Evolutionary conservation across 148 eudicot genomes (phyloP).

Genomic region (Tetragonia tetragonoides): DNA sequence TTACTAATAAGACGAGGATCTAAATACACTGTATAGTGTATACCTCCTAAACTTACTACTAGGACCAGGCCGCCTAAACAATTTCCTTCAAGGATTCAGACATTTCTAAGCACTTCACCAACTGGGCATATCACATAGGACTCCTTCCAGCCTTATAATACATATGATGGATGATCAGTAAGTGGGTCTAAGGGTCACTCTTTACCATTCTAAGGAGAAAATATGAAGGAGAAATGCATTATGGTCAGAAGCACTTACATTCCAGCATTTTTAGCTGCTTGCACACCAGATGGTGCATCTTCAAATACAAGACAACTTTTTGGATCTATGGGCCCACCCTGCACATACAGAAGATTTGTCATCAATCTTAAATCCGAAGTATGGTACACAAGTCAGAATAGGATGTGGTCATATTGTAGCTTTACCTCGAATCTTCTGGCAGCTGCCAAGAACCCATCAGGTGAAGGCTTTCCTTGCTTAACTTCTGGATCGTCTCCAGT

Average conservation of each 20-base stretch:
- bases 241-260: conserved; percentile 57
- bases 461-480: conserved; percentile 92
- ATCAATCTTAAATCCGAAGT: conserved; percentile 3
- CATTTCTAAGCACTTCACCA: too few relatives aligned
- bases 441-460: conserved; percentile 84
- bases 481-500: conserved; percentile 98
- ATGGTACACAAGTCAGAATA: not conserved
- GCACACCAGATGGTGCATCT: conserved; percentile 91
- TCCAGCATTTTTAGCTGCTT: conserved; percentile 94
- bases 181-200: not conserved
- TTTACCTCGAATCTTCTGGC: conserved; percentile 90
- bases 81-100: too few relatives aligned
- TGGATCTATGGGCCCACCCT: conserved; percentile 82
- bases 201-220: not conserved
- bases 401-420: not conserved
- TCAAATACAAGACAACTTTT: conserved; percentile 73
- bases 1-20: not conserved
- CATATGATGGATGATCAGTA: not conserved
- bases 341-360: conserved; percentile 24
- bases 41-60: too few relatives aligned
- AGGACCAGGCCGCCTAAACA: too few relatives aligned
- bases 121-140: too few relatives aligned
- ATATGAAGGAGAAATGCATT: not conserved
- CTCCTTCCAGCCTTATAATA: not conserved
- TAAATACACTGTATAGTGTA: too few relatives aligned